Base-by-base conservation (phyloP, 768 basidiomycete species). In the Amanita phalloides region DNA sequence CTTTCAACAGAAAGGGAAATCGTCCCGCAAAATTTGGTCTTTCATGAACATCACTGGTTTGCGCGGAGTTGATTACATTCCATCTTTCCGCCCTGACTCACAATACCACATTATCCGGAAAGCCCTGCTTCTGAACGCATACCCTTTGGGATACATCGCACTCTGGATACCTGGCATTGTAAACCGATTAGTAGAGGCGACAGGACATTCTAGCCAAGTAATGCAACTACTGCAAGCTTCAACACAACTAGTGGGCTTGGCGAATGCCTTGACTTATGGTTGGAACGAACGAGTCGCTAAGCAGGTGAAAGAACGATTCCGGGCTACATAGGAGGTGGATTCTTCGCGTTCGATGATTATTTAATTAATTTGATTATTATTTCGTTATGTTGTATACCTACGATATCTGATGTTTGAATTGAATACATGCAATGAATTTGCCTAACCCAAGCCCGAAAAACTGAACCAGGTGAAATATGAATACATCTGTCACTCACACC, bases 141-240 rank as follows among this genome's bases (percentile, higher is more conserved):
- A 57, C 37, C 56, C 55, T n/a, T 38, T 57, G 20, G 49, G 47
- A 23, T 57, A 57, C 28, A 57, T 57, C 41, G 30, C 56, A 3
- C 48, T 57, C 17, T 56, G 51, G 51, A 52, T 57, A 28, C 56
- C 56, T 8, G 56, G 56, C 11, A 20, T 57, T 7, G 47, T 26
- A 7, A 57, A 57, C 38, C 54, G 56, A 11, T 33, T 55, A 30
- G 35, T 57, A 7, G 56, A 57, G 46, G 54, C 54, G 36, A 43
- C 56, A 13, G 55, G 56, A 4, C 42, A 49, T 38, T 20, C 13
- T 26, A 48, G 48, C 23, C 25, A 21, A 49, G 38, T 56, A 41
- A 38, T 45, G 13, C 53, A 54, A 33, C 36, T 54, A 10, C 30
- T 56, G 39, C 55, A 56, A 28, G 39, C 55, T 33, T 50, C 55